Evolutionary conservation across 2,329 filamentous ascomycete genomes (phyloP), one percentile per base, ranked within the genome.

Genomic region (Albifimbria verrucaria): DNA sequence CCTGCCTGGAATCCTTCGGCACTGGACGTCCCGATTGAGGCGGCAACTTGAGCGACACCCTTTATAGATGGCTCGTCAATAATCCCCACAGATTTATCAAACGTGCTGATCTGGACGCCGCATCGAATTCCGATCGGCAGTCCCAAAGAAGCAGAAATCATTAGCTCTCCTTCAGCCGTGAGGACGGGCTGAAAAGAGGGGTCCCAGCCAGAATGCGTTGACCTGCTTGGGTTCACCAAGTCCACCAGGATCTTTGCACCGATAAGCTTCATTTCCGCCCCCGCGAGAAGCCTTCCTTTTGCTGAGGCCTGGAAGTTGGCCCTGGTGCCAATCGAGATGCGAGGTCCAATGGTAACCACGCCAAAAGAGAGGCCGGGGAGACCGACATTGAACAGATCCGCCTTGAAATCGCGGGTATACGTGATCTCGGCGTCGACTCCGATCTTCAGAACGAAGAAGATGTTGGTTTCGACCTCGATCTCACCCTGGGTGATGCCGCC

Each of bases 241-340:
- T n/a, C n/a, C n/a, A n/a, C n/a, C n/a, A n/a, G n/a, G n/a, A n/a
- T n/a, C n/a, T n/a, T n/a, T n/a, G n/a, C n/a, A n/a, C n/a, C n/a
- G n/a, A n/a, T n/a, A n/a, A n/a, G n/a, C n/a, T n/a, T n/a, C 58
- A 67, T 62, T 49, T 67, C 64, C 7, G 61, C 67, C 6, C 66
- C 65, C 11, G 61, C 65, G 18, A 68, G 57, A 5, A 69, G 47
- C 24, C 53, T 51, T 17, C 66, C 65, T n/a, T 57, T 52, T 9
- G 62, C 61, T 2, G 54, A 54, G 3, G 61, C 62, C 9, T 60
- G 55, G 24, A 68, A 46, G 5, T 23, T 50, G 18, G 60, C 58
- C 20, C 51, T 53, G 10, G 61, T 50, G 7, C 59, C 60, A 23
- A 68, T 53, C 17, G 54, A 52, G 26, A 68, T 49, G 23, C 51